phyloP scores from a whole-genome alignment of 169 alveolate genomes.

The Plasmodium reichenowi region DNA sequence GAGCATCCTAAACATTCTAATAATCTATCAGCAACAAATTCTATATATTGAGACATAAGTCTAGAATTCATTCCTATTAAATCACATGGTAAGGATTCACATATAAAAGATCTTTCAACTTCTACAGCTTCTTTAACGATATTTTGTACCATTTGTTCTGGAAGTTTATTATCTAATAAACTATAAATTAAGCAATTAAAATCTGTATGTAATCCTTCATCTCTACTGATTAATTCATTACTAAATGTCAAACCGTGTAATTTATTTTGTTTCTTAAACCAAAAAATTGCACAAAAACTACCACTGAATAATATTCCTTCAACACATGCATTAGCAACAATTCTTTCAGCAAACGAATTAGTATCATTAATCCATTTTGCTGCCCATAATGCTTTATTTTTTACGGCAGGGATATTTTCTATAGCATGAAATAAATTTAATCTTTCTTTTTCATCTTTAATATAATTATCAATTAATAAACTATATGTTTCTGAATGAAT shows the following conservation, averaged over 20 bases:
- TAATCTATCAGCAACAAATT: conserved; percentile 98
- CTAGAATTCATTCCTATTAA: conserved; percentile 98
- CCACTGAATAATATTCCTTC: conserved; percentile 99
- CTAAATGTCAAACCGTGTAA: conserved; percentile 97
- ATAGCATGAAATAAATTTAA: conserved; percentile 95
- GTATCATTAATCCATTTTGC: conserved; percentile 96
- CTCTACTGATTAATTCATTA: conserved; percentile 98
- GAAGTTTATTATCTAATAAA: conserved; percentile 91
- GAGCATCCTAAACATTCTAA: conserved; percentile 94
- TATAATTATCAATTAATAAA: conserved; percentile 92
- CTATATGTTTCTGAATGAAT: conserved; percentile 98
- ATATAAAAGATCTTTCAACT: conserved; percentile 96
- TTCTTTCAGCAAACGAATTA: conserved; percentile 96
- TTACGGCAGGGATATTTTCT: conserved; percentile 93
- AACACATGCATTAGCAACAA: conserved; percentile 95
- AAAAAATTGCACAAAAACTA: conserved; percentile 97
- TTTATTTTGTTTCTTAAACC: conserved; percentile 98
- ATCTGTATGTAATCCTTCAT: conserved; percentile 99
- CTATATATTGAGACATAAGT: conserved; percentile 96
- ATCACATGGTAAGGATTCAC: conserved; percentile 97
- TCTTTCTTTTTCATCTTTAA: conserved; percentile 94
- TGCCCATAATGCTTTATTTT: conserved; percentile 98
- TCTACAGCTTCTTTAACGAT: conserved; percentile 97
- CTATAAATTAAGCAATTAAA: conserved; percentile 97
- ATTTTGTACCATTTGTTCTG: conserved; percentile 92